Evolutionary conservation across 139 green algal genomes (phyloP).

Genomic region (Penium margaritaceum): DNA sequence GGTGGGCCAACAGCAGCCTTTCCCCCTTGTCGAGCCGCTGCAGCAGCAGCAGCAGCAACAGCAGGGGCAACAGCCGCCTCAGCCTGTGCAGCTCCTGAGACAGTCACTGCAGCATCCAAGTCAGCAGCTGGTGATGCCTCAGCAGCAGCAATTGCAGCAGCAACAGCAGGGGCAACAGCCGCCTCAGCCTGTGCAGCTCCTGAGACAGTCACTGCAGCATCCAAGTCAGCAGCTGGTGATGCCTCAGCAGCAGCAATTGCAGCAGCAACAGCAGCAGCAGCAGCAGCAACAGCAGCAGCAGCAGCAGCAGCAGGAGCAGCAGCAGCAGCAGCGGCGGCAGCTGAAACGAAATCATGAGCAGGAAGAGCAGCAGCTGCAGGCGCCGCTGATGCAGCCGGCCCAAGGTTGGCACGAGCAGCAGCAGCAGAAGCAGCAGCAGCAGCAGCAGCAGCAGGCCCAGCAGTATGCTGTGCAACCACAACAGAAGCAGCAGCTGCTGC

Average conservation of each 20-base stretch:
- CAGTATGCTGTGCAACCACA: neutral
- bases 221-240: no score
- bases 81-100: no score
- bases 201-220: no score
- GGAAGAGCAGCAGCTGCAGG: neutral
- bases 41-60: neutral
- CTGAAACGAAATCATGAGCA: neutral
- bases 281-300: neutral
- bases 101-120: no score
- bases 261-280: neutral
- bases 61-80: no score
- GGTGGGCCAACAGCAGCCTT: no score
- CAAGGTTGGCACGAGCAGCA: no score
- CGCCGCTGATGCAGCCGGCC: no score
- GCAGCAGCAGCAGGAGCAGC: neutral
- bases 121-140: no score
- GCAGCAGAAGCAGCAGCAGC: neutral
- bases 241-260: no score
- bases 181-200: neutral
- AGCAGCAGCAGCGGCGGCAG: neutral
- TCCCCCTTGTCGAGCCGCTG: neutral
- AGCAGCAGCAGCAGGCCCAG: neutral
- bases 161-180: no score
- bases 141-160: no score
- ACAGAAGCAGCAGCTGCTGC: neutral